Percentiles rank a stretch among this genome's conserved stretches.
Conservation (phyloP, 2,329 filamentous ascomycete genomes). For the Thelonectria rubi region DNA sequence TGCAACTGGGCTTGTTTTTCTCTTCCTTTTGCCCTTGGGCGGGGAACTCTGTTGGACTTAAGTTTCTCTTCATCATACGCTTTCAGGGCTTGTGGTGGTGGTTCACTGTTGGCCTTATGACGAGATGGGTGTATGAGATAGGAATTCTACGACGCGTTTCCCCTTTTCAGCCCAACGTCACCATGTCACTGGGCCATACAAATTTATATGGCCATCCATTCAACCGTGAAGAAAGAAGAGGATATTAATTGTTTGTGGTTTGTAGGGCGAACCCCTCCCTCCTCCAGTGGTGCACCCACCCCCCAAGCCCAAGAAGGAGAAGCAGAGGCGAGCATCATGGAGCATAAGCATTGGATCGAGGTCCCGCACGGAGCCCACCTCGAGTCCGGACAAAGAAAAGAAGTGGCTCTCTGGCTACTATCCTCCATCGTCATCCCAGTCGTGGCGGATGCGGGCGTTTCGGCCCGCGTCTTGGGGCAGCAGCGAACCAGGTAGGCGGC, state of each 20-base stretch:
- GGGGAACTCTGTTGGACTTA: slow-evolving; percentile 43
- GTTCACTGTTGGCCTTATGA: slow-evolving; percentile 47
- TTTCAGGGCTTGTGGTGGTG: slow-evolving; percentile 37
- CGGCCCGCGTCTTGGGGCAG: slow-evolving; percentile 30
- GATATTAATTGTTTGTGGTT: slow-evolving; percentile 50
- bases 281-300: slow-evolving; percentile 47
- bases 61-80: slow-evolving; percentile 44
- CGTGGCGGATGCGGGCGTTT: slow-evolving; percentile 35
- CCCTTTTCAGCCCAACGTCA: slow-evolving; percentile 40
- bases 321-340: slow-evolving; percentile 57
- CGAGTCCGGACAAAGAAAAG: slow-evolving; percentile 36
- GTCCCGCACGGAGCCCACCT: slow-evolving; percentile 39
- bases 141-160: slow-evolving; percentile 52
- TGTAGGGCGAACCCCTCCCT: slow-evolving; percentile 50
- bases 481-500: slow-evolving; percentile 36
- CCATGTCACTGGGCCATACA: slow-evolving; percentile 41
- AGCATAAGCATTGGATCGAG: slow-evolving; percentile 50
- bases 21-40: slow-evolving; percentile 38
- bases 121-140: slow-evolving; percentile 52
- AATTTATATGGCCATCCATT: slow-evolving; percentile 26
- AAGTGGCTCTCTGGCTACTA: slow-evolving; percentile 33
- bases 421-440: slow-evolving; percentile 36
- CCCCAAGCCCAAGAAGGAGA: slow-evolving; percentile 49
- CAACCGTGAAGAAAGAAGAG: slow-evolving; percentile 41
- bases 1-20: slow-evolving; percentile 41